Evolutionary conservation across 2,329 filamentous ascomycete species (phyloP).

Genomic region (Aciculosporium take): DNA sequence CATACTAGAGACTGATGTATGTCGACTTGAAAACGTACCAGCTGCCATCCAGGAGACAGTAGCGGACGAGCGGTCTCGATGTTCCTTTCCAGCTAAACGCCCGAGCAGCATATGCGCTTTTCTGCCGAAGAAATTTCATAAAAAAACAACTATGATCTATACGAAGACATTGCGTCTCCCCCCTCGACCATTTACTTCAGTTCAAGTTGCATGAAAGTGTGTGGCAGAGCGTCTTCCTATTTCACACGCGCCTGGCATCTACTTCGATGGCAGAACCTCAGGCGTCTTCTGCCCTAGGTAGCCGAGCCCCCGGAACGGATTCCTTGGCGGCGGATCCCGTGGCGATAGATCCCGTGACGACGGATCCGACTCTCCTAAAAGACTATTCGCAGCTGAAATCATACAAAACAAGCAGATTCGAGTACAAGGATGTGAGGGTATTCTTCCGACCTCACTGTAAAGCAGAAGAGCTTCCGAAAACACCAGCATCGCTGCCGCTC

Average conservation of each 20-base stretch:
- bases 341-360: constrained; percentile 35
- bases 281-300: neutral
- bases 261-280: constrained; percentile 1
- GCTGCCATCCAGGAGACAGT: neutral
- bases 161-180: neutral
- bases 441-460: constrained; percentile 77
- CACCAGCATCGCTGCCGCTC: constrained; percentile 60
- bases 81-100: neutral
- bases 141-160: neutral
- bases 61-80: neutral
- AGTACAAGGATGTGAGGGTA: constrained; percentile 63
- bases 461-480: constrained; percentile 49
- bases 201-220: neutral
- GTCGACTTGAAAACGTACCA: neutral
- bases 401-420: constrained; percentile 56
- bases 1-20: neutral
- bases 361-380: constrained; percentile 67
- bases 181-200: neutral
- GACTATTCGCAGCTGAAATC: constrained; percentile 58
- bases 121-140: neutral
- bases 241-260: neutral
- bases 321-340: constrained; percentile 54
- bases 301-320: constrained; percentile 13
- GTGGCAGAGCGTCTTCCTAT: neutral
- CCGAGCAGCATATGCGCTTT: neutral